Conservation (phyloP, 148 eudicot genomes). For the Oxyria digyna region DNA sequence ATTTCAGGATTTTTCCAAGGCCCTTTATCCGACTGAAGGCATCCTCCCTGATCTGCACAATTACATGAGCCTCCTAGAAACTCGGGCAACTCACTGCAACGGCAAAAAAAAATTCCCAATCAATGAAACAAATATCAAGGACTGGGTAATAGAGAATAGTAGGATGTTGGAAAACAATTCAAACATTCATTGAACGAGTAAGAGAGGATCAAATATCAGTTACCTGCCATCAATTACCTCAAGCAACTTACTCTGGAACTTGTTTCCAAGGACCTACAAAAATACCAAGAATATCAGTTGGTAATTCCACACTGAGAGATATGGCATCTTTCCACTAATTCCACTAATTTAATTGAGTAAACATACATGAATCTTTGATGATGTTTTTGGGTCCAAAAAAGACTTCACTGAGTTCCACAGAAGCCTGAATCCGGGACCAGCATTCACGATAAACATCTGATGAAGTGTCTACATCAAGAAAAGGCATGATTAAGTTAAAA, state of each 20-base stretch:
- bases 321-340: neutral
- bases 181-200: neutral
- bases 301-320: neutral
- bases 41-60: slow-evolving; percentile 79
- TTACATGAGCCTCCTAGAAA: slow-evolving; percentile 89
- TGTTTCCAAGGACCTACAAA: slow-evolving; percentile 75
- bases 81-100: slow-evolving; percentile 74
- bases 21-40: slow-evolving; percentile 84
- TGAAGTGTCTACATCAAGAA: slow-evolving; percentile 55
- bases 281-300: neutral
- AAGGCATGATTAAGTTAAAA: neutral
- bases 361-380: slow-evolving; percentile 85
- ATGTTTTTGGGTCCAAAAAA: slow-evolving; percentile 87
- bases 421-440: slow-evolving; percentile 96
- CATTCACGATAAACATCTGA: slow-evolving; percentile 94
- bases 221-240: slow-evolving; percentile 90
- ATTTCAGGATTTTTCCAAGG: slow-evolving; percentile 89
- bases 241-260: slow-evolving; percentile 79
- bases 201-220: neutral
- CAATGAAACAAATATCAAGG: slow-evolving; percentile 1
- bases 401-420: slow-evolving; percentile 81
- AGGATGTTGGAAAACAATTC: neutral
- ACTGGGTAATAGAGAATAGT: neutral
- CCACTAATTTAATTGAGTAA: neutral
- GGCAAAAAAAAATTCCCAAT: neutral